A percentile compares a stretch with the other conserved stretches of the same genome.
Conservation (phyloP, 306 rosid species). For the Carpinus fangiana region DNA sequence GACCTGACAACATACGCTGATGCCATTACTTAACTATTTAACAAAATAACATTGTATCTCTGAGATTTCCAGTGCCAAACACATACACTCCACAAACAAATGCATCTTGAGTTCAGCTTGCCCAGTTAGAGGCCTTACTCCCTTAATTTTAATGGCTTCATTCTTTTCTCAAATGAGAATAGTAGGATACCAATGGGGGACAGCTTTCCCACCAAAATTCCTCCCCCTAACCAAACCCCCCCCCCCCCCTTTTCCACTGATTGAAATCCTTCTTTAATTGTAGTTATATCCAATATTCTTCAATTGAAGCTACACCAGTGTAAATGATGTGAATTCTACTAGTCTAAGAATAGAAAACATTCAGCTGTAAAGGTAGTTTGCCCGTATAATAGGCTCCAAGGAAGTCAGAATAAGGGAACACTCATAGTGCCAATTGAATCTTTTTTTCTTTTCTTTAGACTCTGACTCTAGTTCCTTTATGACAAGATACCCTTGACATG, state of each 20-base stretch:
- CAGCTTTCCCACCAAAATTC: no score
- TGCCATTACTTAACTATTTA: slow-evolving; percentile 17
- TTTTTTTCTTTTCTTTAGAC: background rate
- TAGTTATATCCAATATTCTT: no score
- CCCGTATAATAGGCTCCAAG: background rate
- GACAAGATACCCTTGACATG: background rate
- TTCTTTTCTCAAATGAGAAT: no score
- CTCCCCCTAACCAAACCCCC: no score
- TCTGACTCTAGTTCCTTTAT: background rate
- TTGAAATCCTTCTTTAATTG: no score
- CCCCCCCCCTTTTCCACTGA: no score
- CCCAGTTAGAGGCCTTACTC: no score
- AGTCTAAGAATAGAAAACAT: no score
- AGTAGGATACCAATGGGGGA: no score
- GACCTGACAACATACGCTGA: slow-evolving; percentile 52
- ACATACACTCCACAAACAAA: slow-evolving; percentile 2
- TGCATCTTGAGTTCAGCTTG: background rate
- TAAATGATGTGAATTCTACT: no score
- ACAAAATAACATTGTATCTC: slow-evolving; percentile 6
- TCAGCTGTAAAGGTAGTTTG: background rate
- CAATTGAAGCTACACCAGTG: no score
- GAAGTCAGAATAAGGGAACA: background rate
- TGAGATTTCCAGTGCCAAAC: background rate
- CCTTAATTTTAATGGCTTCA: no score
- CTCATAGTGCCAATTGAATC: background rate